Percentiles rank a stretch among this genome's conserved stretches.
Evolutionary conservation across 305 asterid genomes (phyloP).

Genomic region (Fraxinus baroniana): DNA sequence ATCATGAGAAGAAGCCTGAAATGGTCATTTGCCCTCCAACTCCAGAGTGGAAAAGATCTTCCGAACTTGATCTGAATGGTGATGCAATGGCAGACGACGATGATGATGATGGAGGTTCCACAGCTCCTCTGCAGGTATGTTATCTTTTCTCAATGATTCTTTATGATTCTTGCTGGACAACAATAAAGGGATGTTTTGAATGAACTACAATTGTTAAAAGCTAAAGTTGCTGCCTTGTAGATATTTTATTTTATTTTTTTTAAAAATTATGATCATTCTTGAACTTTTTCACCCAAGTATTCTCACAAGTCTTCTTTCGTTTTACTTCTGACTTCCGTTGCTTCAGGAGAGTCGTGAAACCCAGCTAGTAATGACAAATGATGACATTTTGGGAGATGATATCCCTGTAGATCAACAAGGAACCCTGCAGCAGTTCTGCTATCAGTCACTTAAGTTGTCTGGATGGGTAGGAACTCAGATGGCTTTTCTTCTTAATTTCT

Average conservation of each 20-base stretch:
- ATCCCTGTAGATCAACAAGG: constrained; percentile 78
- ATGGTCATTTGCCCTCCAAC: constrained; percentile 76
- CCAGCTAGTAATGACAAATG: constrained; percentile 65
- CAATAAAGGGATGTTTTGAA: constrained; percentile 5
- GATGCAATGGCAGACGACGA: constrained; percentile 90
- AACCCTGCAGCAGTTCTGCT: constrained; percentile 68
- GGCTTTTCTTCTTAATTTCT: neutral
- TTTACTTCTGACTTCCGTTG: constrained; percentile 5
- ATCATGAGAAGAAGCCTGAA: constrained; percentile 91
- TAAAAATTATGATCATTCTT: neutral
- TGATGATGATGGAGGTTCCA: constrained; percentile 74
- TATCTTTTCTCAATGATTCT: neutral
- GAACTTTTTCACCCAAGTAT: neutral
- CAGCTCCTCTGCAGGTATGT: constrained; percentile 56
- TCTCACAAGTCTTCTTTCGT: neutral
- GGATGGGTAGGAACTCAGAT: constrained; percentile 49
- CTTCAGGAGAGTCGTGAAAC: constrained; percentile 72
- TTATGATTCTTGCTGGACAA: constrained; percentile 19
- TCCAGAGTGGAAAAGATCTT: constrained; percentile 94
- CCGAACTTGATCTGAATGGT: constrained; percentile 93
- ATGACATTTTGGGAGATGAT: constrained; percentile 83
- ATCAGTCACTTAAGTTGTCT: constrained; percentile 67
- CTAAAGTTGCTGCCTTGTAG: neutral
- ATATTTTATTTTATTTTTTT: neutral
- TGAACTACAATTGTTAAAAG: constrained; percentile 4